A percentile compares a stretch with the other conserved stretches of the same genome.
Conservation (phyloP, 495 filamentous ascomycete species). For the Corynascus novoguineensis region DNA sequence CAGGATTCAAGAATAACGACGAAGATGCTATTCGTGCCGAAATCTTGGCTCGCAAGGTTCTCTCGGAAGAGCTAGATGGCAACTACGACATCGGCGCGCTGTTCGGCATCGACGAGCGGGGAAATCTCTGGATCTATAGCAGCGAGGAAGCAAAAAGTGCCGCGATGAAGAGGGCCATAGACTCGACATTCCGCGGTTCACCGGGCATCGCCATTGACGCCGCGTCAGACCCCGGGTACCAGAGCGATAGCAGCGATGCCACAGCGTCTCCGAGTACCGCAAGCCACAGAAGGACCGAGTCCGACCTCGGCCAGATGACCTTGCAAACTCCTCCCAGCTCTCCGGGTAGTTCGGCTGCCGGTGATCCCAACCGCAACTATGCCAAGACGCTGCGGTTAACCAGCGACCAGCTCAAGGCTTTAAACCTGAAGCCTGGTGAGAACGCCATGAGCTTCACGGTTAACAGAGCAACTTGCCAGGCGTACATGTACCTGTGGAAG, state of each 20-base stretch:
- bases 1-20: slow-evolving; percentile 86
- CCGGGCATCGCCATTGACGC: slow-evolving; percentile 61
- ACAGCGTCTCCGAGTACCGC: slow-evolving; percentile 35
- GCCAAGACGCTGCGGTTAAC: slow-evolving; percentile 97
- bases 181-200: slow-evolving; percentile 40
- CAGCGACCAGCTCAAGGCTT: slow-evolving; percentile 85
- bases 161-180: slow-evolving; percentile 47
- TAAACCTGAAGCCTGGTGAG: slow-evolving; percentile 74
- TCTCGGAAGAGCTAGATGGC: slow-evolving; percentile 90
- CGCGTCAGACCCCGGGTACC: slow-evolving; percentile 87
- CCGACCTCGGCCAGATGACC: slow-evolving; percentile 61
- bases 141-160: slow-evolving; percentile 91
- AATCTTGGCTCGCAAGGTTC: slow-evolving; percentile 86
- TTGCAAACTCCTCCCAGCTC: slow-evolving; percentile 74
- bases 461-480: slow-evolving; percentile 85
- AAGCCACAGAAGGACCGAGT: slow-evolving; percentile 51
- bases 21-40: slow-evolving; percentile 89
- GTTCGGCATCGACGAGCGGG: slow-evolving; percentile 89
- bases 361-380: slow-evolving; percentile 76
- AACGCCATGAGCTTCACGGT: slow-evolving; percentile 96
- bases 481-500: slow-evolving; percentile 88
- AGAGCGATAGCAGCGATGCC: slow-evolving; percentile 60
- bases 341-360: slow-evolving; percentile 52
- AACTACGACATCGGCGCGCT: slow-evolving; percentile 94
- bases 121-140: slow-evolving; percentile 98